These are phyloP conservation scores for Thelephora terrestris DNA, from an alignment of 1,284 basidiomycete genomes.

Conservation along the genomic window DNA sequence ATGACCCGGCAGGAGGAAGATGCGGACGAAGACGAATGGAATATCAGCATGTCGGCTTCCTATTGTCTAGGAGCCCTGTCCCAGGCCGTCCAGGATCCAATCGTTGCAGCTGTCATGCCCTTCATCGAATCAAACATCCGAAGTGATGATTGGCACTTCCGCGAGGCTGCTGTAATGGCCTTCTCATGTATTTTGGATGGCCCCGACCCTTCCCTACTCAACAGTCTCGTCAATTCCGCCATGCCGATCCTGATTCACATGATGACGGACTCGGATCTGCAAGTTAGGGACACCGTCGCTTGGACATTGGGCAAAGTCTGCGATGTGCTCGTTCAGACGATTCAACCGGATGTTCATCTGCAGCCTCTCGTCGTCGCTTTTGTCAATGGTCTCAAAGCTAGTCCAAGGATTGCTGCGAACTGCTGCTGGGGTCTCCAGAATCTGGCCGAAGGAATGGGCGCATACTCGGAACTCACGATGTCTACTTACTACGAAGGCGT, in stretches of 20 bases:
- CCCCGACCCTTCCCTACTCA: conserved; percentile 79
- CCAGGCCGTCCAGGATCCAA: conserved; percentile 82
- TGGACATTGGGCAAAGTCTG: conserved; percentile 98
- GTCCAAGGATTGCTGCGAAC: conserved; percentile 83
- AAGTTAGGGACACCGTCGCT: conserved; percentile 95
- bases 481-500: conserved; percentile 88
- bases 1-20: conserved; percentile 94
- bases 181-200: conserved; percentile 98
- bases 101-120: conserved; percentile 90
- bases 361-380: conserved; percentile 79
- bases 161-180: conserved; percentile 97
- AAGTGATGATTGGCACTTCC: conserved; percentile 84
- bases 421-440: conserved; percentile 98
- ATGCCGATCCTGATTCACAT: conserved; percentile 91
- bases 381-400: conserved; percentile 75
- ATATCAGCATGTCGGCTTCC: conserved; percentile 95
- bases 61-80: conserved; percentile 88
- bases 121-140: conserved; percentile 98
- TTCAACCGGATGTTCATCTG: conserved; percentile 87
- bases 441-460: conserved; percentile 71
- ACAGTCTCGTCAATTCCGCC: conserved; percentile 90
- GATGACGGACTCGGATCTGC: conserved; percentile 80
- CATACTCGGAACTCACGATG: conserved; percentile 50
- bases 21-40: conserved; percentile 98
- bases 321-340: conserved; percentile 79